Evolutionary conservation across 2,329 filamentous ascomycete species (phyloP), one percentile per base, ranked within the genome.

Genomic region (Fusarium redolens): DNA sequence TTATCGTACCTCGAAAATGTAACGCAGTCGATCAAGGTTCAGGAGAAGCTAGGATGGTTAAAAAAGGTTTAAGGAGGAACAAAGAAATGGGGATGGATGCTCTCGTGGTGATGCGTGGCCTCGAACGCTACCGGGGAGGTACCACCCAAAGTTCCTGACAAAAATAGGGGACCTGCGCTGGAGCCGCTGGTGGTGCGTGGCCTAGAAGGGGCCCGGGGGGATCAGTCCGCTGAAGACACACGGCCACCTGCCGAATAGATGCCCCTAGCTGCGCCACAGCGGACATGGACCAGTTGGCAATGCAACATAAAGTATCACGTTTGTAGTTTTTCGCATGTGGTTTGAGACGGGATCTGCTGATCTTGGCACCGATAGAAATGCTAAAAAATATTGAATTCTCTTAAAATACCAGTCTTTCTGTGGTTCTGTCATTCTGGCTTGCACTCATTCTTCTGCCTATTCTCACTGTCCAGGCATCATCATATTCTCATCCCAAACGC

Each of bases 21-120:
- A 57, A 35, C 41, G 28, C 30, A 48, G 44, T 59, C 43, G 50
- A 28, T 43, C 41, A 44, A 63, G 31, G 44, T 41, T 52, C 58
- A 5, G 48, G 22, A 28, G 40, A 55, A 37, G 54, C 28, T 48
- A 30, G 31, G 30, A 17, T 2, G 30, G 18, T 47, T 18, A 20
- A 28, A 31, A 59, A 4, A 51, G 37, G 28, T 33, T 38, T 37
- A 50, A 52, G 30, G 37, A 48, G 56, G 44, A 59, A 68, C 51
- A 72, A 67, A 72, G 58, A 69, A 40, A 31, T 58, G 67, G 43
- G 41, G 17, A 22, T 22, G n/a, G 52, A 37, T 54, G 57, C 9
- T 51, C 65, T 50, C 67, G 41, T 65, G 48, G 58, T 72, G 73
- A 65, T 75, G 75, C 75, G 75, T 77, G 75, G 74, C 74, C 75